Base-by-base conservation (phyloP, 768 basidiomycete genomes). In the Panellus pusillus region DNA sequence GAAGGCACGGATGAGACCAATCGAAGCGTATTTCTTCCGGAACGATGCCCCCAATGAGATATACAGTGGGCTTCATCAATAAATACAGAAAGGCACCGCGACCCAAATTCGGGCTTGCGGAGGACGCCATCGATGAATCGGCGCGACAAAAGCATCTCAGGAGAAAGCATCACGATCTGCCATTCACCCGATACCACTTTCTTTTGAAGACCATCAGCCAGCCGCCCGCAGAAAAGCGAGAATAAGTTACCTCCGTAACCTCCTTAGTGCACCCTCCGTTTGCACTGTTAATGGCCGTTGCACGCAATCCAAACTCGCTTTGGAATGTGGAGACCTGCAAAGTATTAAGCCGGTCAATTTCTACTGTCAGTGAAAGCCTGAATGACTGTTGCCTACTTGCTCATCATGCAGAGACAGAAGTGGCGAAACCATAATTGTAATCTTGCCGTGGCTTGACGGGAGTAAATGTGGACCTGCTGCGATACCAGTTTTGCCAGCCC, bases 31-130 rank as follows among this genome's bases (percentile, higher is more conserved):
- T 27, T 63, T 61, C 52, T 73, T 72, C 15, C 70, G 63, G 47
- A 73, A 74, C 12, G 63, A 60, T 7, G 57, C 51, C 72, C 72
- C 72, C 72, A 75, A 40, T 72, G 70, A 1, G 70, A 71, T 1
- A 75, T 54, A 49, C 66, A 66, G 45, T 75, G 74, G 0, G 70
- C 70, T 50, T 75, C 70, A 41, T 74, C 52, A 4, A 54, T 47
- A 18, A 54, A 54, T 1, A 47, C 52, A 6, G 52, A 46, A 1
- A 54, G 46, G 12, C 52, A 54, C 1, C 52, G 45, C 2, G 39
- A 9, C 9, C 52, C 54, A 7, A 55, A 55, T 15, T 37, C 47
- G 1, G 47, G 29, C 11, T 55, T 55, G 36, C 47, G 47, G 1
- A 55, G 20, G 2, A 55, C 54, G 0, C 54, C 47, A 18, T 55